These are phyloP conservation scores for Fusarium begoniae DNA, from an alignment of 2,329 filamentous ascomycete genomes.

Conservation along the genomic window DNA sequence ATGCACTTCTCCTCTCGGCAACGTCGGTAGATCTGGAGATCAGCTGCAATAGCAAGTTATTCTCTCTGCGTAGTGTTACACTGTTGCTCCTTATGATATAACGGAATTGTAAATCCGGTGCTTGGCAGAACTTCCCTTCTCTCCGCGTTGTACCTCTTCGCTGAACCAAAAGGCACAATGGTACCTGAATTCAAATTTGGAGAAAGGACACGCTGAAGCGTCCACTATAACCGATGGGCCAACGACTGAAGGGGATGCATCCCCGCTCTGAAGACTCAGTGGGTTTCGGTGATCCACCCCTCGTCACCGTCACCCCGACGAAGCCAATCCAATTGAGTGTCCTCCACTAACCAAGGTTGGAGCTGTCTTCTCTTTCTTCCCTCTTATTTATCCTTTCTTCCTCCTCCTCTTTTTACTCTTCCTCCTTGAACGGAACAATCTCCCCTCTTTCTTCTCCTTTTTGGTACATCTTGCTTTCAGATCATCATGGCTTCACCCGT, in stretches of 20 bases:
- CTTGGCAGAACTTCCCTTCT: not conserved
- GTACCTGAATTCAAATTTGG: conserved; percentile 20
- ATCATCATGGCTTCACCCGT: conserved; percentile 58
- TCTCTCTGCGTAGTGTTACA: no score
- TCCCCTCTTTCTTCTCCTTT: conserved; percentile 31
- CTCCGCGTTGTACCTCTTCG: not conserved
- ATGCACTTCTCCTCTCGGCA: conserved; percentile 31
- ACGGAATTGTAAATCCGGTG: conserved; percentile 17
- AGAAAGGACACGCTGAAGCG: conserved; percentile 12
- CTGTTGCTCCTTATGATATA: not conserved
- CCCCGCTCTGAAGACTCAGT: conserved; percentile 14
- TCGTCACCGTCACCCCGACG: conserved; percentile 36
- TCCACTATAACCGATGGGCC: conserved; percentile 2
- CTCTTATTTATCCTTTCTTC: conserved; percentile 24
- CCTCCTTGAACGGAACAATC: conserved; percentile 23
- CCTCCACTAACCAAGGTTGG: conserved; percentile 23
- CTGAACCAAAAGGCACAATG: not conserved
- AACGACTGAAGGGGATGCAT: conserved; percentile 14
- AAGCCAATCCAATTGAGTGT: not conserved
- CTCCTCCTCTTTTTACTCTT: not conserved
- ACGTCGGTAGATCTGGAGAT: conserved; percentile 21
- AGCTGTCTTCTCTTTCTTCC: conserved; percentile 23
- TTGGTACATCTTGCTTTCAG: conserved; percentile 11
- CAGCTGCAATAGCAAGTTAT: not conserved
- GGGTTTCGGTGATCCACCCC: conserved; percentile 33